Percentiles rank a stretch among this genome's conserved stretches.
Evolutionary conservation across 371 early-diverging fungal species (phyloP).

Genomic region (Actinomortierella ambigua): DNA sequence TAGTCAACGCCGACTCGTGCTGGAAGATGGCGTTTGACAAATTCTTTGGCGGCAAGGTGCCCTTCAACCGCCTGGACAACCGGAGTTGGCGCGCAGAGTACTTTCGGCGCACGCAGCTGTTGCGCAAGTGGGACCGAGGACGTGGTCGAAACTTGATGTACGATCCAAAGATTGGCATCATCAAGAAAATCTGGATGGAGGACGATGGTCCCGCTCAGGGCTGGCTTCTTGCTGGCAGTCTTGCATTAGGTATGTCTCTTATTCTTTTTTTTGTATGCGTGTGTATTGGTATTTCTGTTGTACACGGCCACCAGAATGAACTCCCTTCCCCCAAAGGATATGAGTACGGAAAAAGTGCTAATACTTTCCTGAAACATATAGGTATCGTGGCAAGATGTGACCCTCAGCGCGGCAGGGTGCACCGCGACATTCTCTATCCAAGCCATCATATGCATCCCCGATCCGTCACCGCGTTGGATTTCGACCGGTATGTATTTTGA

Average conservation of each 20-base stretch:
- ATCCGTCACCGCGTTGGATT: slow-evolving; percentile 21
- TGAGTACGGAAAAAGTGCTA: too few species aligned
- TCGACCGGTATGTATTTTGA: slow-evolving; percentile 27
- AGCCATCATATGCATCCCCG: slow-evolving; percentile 8
- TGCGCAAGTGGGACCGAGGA: slow-evolving; percentile 39
- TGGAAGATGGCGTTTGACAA: slow-evolving; percentile 43
- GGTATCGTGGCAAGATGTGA: slow-evolving; percentile 31
- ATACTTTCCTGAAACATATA: too few species aligned
- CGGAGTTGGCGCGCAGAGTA: slow-evolving; percentile 45
- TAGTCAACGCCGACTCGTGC: slow-evolving; percentile 43
- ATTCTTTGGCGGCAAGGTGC: slow-evolving; percentile 32
- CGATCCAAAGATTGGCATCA: slow-evolving; percentile 27
- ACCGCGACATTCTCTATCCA: slow-evolving; percentile 22
- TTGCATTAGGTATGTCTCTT: slow-evolving; percentile 8
- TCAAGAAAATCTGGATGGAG: slow-evolving; percentile 25
- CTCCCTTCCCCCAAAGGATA: too few species aligned
- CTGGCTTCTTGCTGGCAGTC: slow-evolving; percentile 29
- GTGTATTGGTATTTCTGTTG: too few species aligned
- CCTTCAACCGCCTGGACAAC: slow-evolving; percentile 35
- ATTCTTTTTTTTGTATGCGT: too few species aligned
- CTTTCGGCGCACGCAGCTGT: slow-evolving; percentile 28
- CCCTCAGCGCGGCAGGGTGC: slow-evolving; percentile 22
- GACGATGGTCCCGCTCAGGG: slow-evolving; percentile 10
- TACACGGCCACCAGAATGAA: too few species aligned
- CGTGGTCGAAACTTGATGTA: slow-evolving; percentile 33